Base-by-base conservation (phyloP, 768 basidiomycete species). In the Mycena amicta region DNA sequence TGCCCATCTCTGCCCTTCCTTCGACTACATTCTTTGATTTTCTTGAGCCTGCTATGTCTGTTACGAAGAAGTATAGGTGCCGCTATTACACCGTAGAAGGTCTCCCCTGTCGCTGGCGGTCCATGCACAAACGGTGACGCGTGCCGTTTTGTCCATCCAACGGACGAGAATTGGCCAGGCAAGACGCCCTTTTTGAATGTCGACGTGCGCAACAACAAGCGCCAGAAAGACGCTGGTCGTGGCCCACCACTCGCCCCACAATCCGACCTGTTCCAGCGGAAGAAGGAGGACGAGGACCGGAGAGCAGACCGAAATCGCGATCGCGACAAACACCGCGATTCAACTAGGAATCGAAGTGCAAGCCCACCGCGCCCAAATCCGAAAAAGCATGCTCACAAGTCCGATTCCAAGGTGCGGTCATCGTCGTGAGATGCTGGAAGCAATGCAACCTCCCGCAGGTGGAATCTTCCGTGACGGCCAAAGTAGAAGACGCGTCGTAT, bases 41-140 rank as follows among this genome's bases (percentile, higher is more conserved):
- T 51, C 3, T 23, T 46, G 26, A 15, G 5, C 4, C 40, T 26
- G 15, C 23, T 28, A 63, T 59, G 62, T 63, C 62, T 5, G 55
- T 60, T 8, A 59, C 54, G 15, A 82, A 82, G 68, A 78, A 72
- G 41, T 71, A 76, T 57, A 75, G 74, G 28, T 83, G 81, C 69
- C 80, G 82, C 27, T 75, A 85, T 67, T 84, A 79, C 51, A 79
- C 82, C 58, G 72, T 72, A 52, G 65, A 68, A 40, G 83, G 83
- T n/a, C 15, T 69, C 67, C 23, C 69, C 76, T 2, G 67, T 81
- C 5, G 8, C 43, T 13, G 43, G 43, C 49, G 73, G 72, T 55
- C 78, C 79, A 6, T 84, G 83, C 60, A 74, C 66, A 31, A 77
- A 83, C 60, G 83, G 83, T 27, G 72, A 71, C 41, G 72, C 67